Evolutionary conservation across 176 grass and related monocot genomes (phyloP), one percentile per base, ranked within the genome.

Genomic region (Alloteropsis semialata): DNA sequence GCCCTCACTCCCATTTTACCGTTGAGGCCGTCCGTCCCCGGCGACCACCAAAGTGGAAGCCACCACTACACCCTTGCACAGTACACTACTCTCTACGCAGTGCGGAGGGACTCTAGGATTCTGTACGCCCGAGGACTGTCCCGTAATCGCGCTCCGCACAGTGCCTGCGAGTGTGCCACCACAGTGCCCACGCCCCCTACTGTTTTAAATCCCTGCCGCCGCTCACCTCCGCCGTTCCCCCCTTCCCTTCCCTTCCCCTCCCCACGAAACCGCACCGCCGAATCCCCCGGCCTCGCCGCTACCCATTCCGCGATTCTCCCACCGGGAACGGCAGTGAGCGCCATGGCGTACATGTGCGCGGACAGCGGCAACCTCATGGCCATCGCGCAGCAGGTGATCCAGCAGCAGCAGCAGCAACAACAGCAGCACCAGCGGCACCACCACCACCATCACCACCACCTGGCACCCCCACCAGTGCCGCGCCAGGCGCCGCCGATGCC

Each of bases 301-400:
- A 32, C 75, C 56, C 58, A 18, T 67, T 66, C 48, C 55, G 32
- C 82, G 22, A 70, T 69, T 72, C 77, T 29, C 44, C 71, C 49
- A 65, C 57, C 76, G 65, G 74, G 24, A 51, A 69, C 45, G 78
- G 78, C 46, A 48, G 63, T 32, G 63, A 34, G 46, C 34, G 50
- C 32, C 66, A 99, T 99, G 96, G 93, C 96, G 79, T 96, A 92
- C 85, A 99, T 99, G 96, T 99, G 96, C 84, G 90, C 93, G 13
- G 96, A 99, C 82, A 99, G 93, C 61, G 96, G 96, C 76, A 99
- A 99, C 89, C 93, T 99, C 73, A 99, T 99, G 96, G 96, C 96
- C 87, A 96, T 99, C 87, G 96, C 93, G 38, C 96, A 99, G 80
- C 96, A 99, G 84, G 93, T 99, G 41, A 99, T 99, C 37, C 91